Evolutionary conservation across 2,329 filamentous ascomycete species (phyloP), one percentile per base, ranked within the genome.

Genomic region (Fusarium ambrosium): DNA sequence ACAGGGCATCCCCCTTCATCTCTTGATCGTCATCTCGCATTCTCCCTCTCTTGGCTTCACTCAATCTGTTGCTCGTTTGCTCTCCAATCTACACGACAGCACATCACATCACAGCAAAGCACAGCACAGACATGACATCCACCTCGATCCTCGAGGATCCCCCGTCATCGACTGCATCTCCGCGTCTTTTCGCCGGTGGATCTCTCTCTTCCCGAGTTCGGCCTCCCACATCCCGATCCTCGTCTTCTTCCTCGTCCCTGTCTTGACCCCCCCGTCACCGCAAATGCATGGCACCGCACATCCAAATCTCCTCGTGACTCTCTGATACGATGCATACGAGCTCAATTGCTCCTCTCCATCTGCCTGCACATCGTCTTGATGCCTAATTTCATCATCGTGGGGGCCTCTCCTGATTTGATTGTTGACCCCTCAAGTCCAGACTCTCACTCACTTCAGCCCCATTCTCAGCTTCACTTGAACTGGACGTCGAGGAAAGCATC

Each of bases 391-490:
- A 29, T 39, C 20, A n/a, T 27, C 56, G 9, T 39, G 34, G 56
- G 55, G 48, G 24, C 48, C 24, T 53, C 27, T 53, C 48, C 27
- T 53, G 18, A 20, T 53, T n/a, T 20, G 18, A 32, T 53, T 29
- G 48, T 29, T 27, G 10, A 8, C 34, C 14, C 11, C 20, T n/a
- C 32, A 24, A 37, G 32, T 24, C 59, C 32, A 63, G 14, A 27
- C 68, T 55, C 53, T 41, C 55, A 34, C 32, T 61, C 71, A 72
- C 53, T 27, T 69, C 60, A 62, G 41, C 56, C 58, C 62, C 55
- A 24, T 60, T 45, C 51, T 43, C 45, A 62, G 53, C 41, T 39
- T 69, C 43, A 48, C 43, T 27, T 43, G 22, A 74, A 62, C 68
- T 62, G 32, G 45, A n/a, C n/a, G 16, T 63, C 18, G 20, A 39